Evolutionary conservation across 768 basidiomycete species (phyloP), one percentile per base, ranked within the genome.

Genomic region (Mycena epipterygia): DNA sequence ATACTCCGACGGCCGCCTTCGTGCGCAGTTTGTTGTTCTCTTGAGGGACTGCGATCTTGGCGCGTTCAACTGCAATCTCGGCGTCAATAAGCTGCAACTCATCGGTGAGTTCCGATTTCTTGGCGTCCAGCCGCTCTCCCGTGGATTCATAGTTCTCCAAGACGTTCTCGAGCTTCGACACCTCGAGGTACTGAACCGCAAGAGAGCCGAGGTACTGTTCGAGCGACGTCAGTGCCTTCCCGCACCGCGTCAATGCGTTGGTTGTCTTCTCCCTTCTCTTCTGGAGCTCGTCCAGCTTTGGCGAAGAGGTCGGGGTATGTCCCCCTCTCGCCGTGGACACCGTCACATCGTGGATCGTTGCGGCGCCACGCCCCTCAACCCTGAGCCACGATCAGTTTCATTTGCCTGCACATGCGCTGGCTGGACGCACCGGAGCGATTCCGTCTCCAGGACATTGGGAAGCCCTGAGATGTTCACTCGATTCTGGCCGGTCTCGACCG

Each of bases 291-390:
- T 65, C 44, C 14, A 84, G 75, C 4, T 64, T 70, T 0, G 78
- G 73, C 0, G 83, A 83, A 1, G 80, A 75, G 11, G 66, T 76
- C 1, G 55, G 11, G 3, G 53, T 33, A 32, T 44, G 46, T 29
- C 46, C 57, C n/a, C 49, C 67, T 13, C 42, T 51, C 19, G 73
- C 73, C 12, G 48, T 19, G 6, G 75, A 53, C 3, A 85, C 67
- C 19, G 81, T 79, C 1, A 87, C 85, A 66, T 86, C 85, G 53
- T 87, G 84, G 48, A 87, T 87, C 0, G 83, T 85, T 6, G 84
- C 85, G 44, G 76, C 72, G n/a, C 85, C 84, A 23, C 80, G 73
- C 13, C 85, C 86, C 77, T 87, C 84, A 4, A 86, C 85, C 64
- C 86, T 86, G 63, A 7, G 67, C 8, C 30, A 49, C 25, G 53